Evolutionary conservation across 2,329 filamentous ascomycete genomes (phyloP), one percentile per base, ranked within the genome.

Genomic region (Coniochaeta prunicola): DNA sequence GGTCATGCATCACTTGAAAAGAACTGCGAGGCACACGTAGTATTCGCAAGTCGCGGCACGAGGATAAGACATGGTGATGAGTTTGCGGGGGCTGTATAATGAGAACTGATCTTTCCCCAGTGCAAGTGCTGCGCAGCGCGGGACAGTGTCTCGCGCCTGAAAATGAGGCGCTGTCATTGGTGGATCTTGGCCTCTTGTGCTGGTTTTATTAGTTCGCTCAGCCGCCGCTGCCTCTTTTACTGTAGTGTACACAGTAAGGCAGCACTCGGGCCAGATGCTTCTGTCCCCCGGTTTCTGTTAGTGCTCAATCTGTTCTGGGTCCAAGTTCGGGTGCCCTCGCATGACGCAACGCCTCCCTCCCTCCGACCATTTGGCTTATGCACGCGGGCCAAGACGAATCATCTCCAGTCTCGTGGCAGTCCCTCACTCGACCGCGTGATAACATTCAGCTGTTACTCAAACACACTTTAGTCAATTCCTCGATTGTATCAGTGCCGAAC

Each of bases 351-450:
- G 17, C n/a, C n/a, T 26, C 28, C 45, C 38, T 28, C 34, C 38
- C 54, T 50, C n/a, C 12, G 26, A 26, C 59, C 53, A 56, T 30
- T 42, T 53, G 34, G 30, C 55, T 38, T 26, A 12, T 53, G 31
- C 48, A 30, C n/a, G n/a, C 55, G 31, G 40, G 30, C 40, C 48
- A 55, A 45, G 45, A 19, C 36, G 36, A 55, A 36, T 55, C 53
- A 59, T 59, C 57, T 57, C 60, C 58, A 54, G 61, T 66, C 67
- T 68, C 68, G 68, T 69, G 68, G 67, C 67, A 65, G 58, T 61
- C 63, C 61, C 58, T 63, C 42, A 65, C 63, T 66, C 64, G 65
- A 63, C 28, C 65, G 60, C 62, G 61, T 68, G 66, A 66, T 61
- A 45, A 24, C 56, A 8, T 21, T 50, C n/a, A 30, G 26, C 42